Evolutionary conservation across 306 rosid species (phyloP), one percentile per base, ranked within the genome.

Genomic region (Malus asiatica): DNA sequence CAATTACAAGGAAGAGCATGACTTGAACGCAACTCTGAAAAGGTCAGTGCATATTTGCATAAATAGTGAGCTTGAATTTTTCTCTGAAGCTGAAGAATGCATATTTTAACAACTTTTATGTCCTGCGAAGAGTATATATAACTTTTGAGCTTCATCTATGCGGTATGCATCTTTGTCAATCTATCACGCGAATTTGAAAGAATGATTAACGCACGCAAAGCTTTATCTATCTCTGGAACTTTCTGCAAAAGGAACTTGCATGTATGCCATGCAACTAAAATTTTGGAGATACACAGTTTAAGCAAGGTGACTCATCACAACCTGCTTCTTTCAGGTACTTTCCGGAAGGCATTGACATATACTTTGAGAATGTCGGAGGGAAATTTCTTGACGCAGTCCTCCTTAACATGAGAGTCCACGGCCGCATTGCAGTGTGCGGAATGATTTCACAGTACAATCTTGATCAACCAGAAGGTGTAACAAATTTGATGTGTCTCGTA

Each of bases 1-100:
- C 76, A 87, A 90, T 78, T 90, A 90, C 70, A 90, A 90, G 86
- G 87, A 87, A 77, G 93, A 85, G 81, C 74, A 63, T 12, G 81
- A 90, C 83, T 74, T 90, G 71, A 48, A 77, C 29, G 86, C 85
- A 4, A 77, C 93, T 48, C 45, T 87, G 74, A 84, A 88, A 76
- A 86, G 89, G 88, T 86, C 30, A 66, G 71, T 60, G 44, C 45
- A 70, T 11, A 18, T 51, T 18, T 11, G 22, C 22, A 27, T 18
- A 12, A 19, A 48, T 4, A 30, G 0, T 15, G 30, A 46, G 33
- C 42, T 35, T 46, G 18, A 69, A 16, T 63, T 29, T 8, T 69
- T 23, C 59, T 8, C 9, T 15, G 58, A 69, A 66, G 42, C 3
- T 10, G 18, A 35, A 19, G 4, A 19, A 66, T 40, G 30, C 18